Conservation (phyloP, 345 rosid species). For the Citrus reticulata region DNA sequence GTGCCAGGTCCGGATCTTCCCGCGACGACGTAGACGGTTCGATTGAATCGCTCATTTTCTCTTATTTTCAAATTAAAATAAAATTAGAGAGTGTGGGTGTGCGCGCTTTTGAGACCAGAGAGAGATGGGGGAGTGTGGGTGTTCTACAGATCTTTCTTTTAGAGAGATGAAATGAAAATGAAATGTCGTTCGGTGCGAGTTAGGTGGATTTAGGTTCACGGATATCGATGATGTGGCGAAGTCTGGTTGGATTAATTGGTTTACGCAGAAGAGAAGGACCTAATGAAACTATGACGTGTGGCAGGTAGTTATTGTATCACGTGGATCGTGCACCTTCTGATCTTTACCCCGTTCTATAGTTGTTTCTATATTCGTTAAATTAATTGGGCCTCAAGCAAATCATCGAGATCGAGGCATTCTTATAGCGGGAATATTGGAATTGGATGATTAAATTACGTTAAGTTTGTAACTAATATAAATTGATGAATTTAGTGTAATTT, state of each 20-base stretch:
- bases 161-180: conserved; percentile 5
- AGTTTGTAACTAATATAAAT: neutral
- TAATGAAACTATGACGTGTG: neutral
- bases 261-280: neutral
- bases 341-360: neutral
- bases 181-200: neutral
- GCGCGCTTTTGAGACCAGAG: conserved; percentile 3
- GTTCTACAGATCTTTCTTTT: conserved; percentile 30
- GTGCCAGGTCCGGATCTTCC: conserved; percentile 37
- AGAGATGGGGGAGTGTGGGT: conserved; percentile 13
- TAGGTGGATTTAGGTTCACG: neutral
- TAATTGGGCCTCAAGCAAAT: neutral
- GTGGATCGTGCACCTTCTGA: neutral
- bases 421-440: neutral
- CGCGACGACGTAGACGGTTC: conserved; percentile 48
- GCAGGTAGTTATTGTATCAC: neutral
- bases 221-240: neutral
- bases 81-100: neutral
- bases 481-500: too few species aligned
- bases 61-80: neutral
- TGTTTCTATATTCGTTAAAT: neutral
- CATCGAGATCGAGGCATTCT: neutral
- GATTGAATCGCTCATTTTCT: conserved; percentile 47
- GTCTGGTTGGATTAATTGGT: neutral
- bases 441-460: neutral